These are phyloP conservation scores for Avicennia marina DNA, from an alignment of 257 asterid species.

Conservation along the genomic window DNA sequence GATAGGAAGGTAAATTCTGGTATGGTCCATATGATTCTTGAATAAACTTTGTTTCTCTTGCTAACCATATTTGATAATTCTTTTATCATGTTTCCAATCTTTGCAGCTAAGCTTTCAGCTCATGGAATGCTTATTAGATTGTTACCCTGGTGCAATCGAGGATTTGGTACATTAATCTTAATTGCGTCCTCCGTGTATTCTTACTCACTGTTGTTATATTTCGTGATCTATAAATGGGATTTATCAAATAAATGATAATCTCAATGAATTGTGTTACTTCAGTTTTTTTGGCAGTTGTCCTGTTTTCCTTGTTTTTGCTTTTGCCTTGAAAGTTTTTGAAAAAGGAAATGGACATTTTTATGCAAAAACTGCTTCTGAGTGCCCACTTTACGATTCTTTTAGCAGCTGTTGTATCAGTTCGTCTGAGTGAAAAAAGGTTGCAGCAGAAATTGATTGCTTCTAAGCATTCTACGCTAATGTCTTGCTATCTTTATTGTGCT, in stretches of 20 bases:
- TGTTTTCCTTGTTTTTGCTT: too few species aligned
- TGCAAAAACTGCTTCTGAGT: constrained; percentile 9
- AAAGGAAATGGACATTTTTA: not conserved
- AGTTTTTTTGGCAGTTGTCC: too few species aligned
- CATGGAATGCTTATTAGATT: constrained; percentile 72
- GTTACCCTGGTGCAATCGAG: constrained; percentile 46
- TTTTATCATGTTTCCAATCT: constrained; percentile 11
- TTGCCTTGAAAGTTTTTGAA: too few species aligned
- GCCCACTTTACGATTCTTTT: not conserved
- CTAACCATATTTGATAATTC: constrained; percentile 14
- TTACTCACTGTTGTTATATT: constrained; percentile 1
- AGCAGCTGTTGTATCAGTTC: constrained; percentile 8
- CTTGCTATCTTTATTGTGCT: not conserved
- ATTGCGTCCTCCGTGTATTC: not conserved
- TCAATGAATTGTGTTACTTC: not conserved
- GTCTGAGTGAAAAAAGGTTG: too few species aligned
- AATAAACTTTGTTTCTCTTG: constrained; percentile 10
- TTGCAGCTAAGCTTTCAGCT: constrained; percentile 93
- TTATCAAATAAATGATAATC: not conserved
- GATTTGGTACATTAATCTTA: constrained; percentile 53
- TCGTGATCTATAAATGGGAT: not conserved
- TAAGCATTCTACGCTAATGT: not conserved
- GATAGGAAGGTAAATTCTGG: constrained; percentile 68
- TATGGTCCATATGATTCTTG: constrained; percentile 1
- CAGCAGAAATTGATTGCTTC: too few species aligned